Conservation (phyloP, 768 basidiomycete species). For the Pleurotus ostreatus region DNA sequence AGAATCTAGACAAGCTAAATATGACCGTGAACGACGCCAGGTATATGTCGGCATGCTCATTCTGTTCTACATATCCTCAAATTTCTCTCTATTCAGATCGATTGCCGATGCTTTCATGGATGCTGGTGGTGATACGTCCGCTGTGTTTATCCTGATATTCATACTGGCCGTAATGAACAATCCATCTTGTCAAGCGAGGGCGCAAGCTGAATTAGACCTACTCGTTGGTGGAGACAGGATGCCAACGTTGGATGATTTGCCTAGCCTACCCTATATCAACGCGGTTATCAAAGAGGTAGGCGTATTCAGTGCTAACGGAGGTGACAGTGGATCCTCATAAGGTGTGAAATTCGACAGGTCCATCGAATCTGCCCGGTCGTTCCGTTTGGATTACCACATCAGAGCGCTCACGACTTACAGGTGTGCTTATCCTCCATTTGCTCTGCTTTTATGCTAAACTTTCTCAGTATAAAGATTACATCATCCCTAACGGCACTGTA, state of each 20-base stretch:
- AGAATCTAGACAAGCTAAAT: neutral
- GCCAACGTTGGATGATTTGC: slow-evolving; percentile 4
- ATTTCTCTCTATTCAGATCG: neutral
- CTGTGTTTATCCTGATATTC: neutral
- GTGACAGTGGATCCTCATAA: no score
- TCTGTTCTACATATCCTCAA: neutral
- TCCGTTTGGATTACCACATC: slow-evolving; percentile 14
- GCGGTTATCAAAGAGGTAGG: slow-evolving; percentile 10
- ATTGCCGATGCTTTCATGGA: neutral
- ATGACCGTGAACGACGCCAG: neutral
- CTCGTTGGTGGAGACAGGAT: slow-evolving; percentile 13
- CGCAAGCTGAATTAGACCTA: slow-evolving; percentile 16
- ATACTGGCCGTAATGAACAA: slow-evolving; percentile 15
- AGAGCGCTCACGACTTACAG: slow-evolving; percentile 6
- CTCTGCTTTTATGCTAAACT: slow-evolving; percentile 19
- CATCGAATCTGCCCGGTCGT: slow-evolving; percentile 9
- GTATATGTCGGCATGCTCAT: neutral
- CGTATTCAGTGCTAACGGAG: no score
- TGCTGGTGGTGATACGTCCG: neutral
- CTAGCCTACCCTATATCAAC: slow-evolving; percentile 13
- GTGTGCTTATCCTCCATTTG: slow-evolving; percentile 5
- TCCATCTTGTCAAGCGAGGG: slow-evolving; percentile 13
- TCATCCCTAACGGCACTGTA: slow-evolving; percentile 31
- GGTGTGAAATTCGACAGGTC: neutral
- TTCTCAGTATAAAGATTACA: slow-evolving; percentile 20